Evolutionary conservation across 352 stramenopile species (phyloP).

Genomic region (Phytophthora pseudosyringae): DNA sequence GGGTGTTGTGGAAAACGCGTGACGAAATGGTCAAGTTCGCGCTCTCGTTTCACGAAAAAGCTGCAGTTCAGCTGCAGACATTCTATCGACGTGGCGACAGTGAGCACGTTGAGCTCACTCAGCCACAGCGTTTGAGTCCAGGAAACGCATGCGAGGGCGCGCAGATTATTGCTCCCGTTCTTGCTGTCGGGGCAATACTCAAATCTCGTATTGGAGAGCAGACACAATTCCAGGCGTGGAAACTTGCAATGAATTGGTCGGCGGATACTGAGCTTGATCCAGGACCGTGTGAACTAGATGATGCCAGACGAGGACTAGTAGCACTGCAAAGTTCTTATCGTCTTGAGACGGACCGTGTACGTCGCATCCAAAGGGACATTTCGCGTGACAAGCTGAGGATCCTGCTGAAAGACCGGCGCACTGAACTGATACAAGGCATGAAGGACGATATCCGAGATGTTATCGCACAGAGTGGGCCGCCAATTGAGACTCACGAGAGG

Average conservation of each 20-base stretch:
- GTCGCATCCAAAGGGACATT: conserved; percentile 11
- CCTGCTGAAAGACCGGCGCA: background rate
- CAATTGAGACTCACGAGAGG: conserved; percentile 1
- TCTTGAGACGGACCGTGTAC: conserved; percentile 17
- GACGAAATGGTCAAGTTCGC: conserved; percentile 25
- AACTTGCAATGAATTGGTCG: conserved; percentile 17
- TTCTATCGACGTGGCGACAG: conserved; percentile 21
- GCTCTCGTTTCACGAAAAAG: conserved; percentile 24
- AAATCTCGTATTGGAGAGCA: background rate
- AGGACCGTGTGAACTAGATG: background rate
- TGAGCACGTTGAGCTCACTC: conserved; percentile 19
- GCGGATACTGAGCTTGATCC: background rate
- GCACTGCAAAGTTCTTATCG: conserved; percentile 23
- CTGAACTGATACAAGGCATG: background rate
- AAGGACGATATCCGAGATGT: conserved; percentile 13
- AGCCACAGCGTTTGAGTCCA: background rate
- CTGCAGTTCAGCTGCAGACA: conserved; percentile 1
- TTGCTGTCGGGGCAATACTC: conserved; percentile 16
- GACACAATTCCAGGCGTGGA: conserved; percentile 26
- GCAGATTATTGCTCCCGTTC: background rate
- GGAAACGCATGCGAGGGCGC: background rate
- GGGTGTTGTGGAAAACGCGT: conserved; percentile 13
- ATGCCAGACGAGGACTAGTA: conserved; percentile 10
- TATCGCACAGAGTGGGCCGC: conserved; percentile 5
- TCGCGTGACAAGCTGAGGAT: background rate